Evolutionary conservation across 1,139 yeast genomes (phyloP), one percentile per base, ranked within the genome.

Genomic region (Nakaseomyces nivariensis): DNA sequence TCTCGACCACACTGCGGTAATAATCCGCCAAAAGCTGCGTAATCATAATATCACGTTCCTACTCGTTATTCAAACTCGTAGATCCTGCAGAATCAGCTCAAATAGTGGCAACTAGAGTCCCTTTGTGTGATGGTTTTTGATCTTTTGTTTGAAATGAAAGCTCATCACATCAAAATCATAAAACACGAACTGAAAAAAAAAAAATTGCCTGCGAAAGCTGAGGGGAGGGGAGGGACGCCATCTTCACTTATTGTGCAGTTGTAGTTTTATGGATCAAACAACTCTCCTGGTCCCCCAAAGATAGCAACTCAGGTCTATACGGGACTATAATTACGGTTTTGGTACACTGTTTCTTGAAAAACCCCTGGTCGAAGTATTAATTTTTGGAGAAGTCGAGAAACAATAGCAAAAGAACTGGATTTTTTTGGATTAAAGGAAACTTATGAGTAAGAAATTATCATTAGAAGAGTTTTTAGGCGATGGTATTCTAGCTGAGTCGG

Each of bases 391-490:
- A 17, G 22, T 29, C 32, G n/a, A 33, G 36, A 33, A 33, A 33
- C n/a, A 33, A 29, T 29, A 29, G 10, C 10, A 8, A 10, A 29
- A 8, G 10, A 8, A 29, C 32, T 29, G 22, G 22, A 17, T 17
- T 17, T 17, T 17, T 17, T 17, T 17, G 22, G 22, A 17, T 17
- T 17, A 17, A 17, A 17, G 22, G 22, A 17, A 17, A 17, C 22
- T 17, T 17, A 41, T 41, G 44, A 41, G 44, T 43, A 45, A 45
- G 34, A 64, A 64, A 52, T 63, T 64, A 67, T 64, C 68, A 32
- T 56, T 64, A 45, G 67, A 64, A 49, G 67, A 64, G 48, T 64
- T 64, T 53, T 58, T 64, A 25, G 66, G 66, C 32, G 67, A 64
- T 48, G 66, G 62, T 48, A 53, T 64, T 38, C 52, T 62, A 45